phyloP scores from a whole-genome alignment of 108 stramenopile species.

The Skeletonema tropicum region DNA sequence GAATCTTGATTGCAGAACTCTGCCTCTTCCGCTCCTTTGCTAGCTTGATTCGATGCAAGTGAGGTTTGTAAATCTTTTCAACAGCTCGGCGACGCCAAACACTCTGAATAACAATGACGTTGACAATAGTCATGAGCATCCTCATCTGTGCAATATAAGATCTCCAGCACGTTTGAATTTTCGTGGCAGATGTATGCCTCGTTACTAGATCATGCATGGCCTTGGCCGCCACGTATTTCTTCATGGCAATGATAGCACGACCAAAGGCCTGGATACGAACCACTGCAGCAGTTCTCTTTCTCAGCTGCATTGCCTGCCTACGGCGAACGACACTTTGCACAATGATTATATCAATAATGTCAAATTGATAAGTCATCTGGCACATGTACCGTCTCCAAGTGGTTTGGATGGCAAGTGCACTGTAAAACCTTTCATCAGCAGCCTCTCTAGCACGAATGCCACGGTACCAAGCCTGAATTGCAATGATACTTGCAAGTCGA shows the following conservation, averaged over 20 bases:
- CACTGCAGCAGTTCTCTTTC: slow-evolving; percentile 20
- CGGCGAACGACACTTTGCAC: slow-evolving; percentile 69
- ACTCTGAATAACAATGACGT: slow-evolving; percentile 76
- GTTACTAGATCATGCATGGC: slow-evolving; percentile 25
- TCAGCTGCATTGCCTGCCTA: slow-evolving; percentile 35
- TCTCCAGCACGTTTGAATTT: slow-evolving; percentile 59
- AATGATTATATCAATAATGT: slow-evolving; percentile 69
- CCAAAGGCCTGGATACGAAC: slow-evolving; percentile 37
- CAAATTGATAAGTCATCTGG: slow-evolving; percentile 54
- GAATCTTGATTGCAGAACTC: slow-evolving; percentile 22
- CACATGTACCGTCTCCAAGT: slow-evolving; percentile 58
- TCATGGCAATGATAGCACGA: slow-evolving; percentile 32
- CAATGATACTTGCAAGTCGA: slow-evolving; percentile 45
- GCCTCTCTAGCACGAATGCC: slow-evolving; percentile 45
- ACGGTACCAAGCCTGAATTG: slow-evolving; percentile 58
- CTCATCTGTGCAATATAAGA: slow-evolving; percentile 54
- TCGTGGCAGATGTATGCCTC: slow-evolving; percentile 30
- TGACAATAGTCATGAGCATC: slow-evolving; percentile 61
- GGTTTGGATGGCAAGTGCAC: slow-evolving; percentile 62
- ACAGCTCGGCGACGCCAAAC: slow-evolving; percentile 59
- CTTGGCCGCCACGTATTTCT: slow-evolving; percentile 19
- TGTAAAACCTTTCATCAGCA: slow-evolving; percentile 25
- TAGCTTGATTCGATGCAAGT: slow-evolving; percentile 34
- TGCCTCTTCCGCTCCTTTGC: slow-evolving; percentile 27
- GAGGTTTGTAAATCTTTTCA: slow-evolving; percentile 29